Evolutionary conservation across 257 asterid species (phyloP), one percentile per base, ranked within the genome.

Genomic region (Ehretia macrophylla): DNA sequence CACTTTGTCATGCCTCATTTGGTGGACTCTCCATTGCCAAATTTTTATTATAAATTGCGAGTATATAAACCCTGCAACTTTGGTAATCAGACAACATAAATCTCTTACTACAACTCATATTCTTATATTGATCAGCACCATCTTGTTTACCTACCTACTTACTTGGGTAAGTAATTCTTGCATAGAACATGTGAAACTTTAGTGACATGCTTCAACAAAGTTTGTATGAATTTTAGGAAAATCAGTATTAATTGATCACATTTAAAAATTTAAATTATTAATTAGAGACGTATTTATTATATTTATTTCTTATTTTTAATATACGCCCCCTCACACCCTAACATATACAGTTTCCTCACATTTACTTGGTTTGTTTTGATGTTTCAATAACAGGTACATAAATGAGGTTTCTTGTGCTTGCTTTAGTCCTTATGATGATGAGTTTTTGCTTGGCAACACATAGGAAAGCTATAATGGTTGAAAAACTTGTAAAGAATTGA

Each of bases 381-480:
- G 49, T 55, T 6, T 14, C 6, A 17, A 39, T 10, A 42, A 10
- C 47, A 42, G 47, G 47, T 42, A 3, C 47, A 2, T 2, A 4
- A 42, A 70, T 70, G 75, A 70, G 18, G 70, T 14, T 5, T 49
- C 12, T 23, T 23, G 27, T 68, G 13, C 16, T 70, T 9, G 44
- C 40, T 32, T 14, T 58, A 17, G 48, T 49, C 21, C 46, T 70
- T 1, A 56, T 64, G 17, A 46, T 58, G 14, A 48, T 62, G 62
- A 59, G 75, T 20, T 54, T 56, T 58, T 42, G 37, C 22, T 32
- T 44, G 53, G 75, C 61, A 3, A 51, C n/a, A 49, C 63, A 62
- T 11, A 69, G 58, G 46, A 42, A 51, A 39, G 21, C 51, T 6
- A 9, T 42, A 42, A 42, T 60, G 39, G 68, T 0, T 18, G 63